Percentiles rank a stretch among this genome's conserved stretches.
These are phyloP conservation scores for Sporothrix pseudoabietina DNA, from an alignment of 2,329 filamentous ascomycete genomes.

Conservation along the genomic window DNA sequence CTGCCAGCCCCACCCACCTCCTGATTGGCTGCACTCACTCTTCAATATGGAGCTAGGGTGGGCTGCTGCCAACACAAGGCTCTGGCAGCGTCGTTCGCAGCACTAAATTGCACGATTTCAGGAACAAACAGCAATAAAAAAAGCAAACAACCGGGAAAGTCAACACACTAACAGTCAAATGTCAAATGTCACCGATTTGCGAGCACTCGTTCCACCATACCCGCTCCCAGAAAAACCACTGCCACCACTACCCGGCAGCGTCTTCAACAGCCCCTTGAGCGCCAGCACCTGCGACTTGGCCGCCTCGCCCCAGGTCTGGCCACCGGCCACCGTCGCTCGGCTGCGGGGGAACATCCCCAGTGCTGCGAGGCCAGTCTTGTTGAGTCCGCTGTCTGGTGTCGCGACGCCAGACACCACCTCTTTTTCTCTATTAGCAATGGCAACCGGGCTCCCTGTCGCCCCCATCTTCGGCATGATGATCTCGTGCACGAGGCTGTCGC, in stretches of 20 bases:
- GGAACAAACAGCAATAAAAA: background rate
- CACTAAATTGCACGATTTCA: background rate
- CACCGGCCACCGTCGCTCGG: slow-evolving; percentile 26
- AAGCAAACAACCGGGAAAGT: background rate
- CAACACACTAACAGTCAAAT: slow-evolving; percentile 18
- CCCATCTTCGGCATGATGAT: slow-evolving; percentile 31
- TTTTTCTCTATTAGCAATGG: too few relatives aligned
- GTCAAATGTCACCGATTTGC: slow-evolving; percentile 31
- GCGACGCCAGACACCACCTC: background rate
- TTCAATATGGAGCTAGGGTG: slow-evolving; percentile 22
- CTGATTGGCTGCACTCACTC: slow-evolving; percentile 24
- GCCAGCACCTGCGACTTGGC: slow-evolving; percentile 33
- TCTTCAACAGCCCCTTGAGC: slow-evolving; percentile 30
- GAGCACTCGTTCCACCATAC: background rate
- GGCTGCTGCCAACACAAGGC: slow-evolving; percentile 7
- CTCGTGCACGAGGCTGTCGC: slow-evolving; percentile 33
- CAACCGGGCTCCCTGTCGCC: too few relatives aligned
- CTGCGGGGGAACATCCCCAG: slow-evolving; percentile 33
- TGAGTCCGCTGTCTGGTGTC: slow-evolving; percentile 17
- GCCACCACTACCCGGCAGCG: slow-evolving; percentile 24
- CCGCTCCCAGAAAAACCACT: background rate
- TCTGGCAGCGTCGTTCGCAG: background rate
- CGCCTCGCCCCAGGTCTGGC: slow-evolving; percentile 34
- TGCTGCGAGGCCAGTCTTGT: slow-evolving; percentile 32
- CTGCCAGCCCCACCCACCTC: slow-evolving; percentile 18